Base-by-base conservation (phyloP, 768 basidiomycete species). In the Boletus insuetus region DNA sequence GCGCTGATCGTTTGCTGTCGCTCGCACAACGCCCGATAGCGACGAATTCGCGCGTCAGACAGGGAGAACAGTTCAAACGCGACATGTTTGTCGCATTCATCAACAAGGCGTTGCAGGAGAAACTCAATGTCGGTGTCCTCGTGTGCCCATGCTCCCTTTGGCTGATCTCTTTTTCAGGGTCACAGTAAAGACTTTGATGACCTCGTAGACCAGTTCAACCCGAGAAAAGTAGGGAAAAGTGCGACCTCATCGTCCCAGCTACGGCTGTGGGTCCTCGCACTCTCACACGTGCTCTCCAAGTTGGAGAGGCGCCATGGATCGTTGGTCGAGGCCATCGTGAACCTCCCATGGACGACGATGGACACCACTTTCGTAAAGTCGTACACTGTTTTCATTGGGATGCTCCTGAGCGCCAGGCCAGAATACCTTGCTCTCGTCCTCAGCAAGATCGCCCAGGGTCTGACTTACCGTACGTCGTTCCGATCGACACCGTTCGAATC, bases 291-390 rank as follows among this genome's bases (percentile, higher is more conserved):
- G 56, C 92, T 98, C 51, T 95, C 94, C 24, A 83, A 91, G 40
- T 78, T 99, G 32, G 94, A 94, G 62, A 84, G 84, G 46, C 77
- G 81, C 10, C 95, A 98, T 67, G 76, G 85, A 16, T 68, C 83
- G 0, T 82, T 99, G 31, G 87, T 98, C 37, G 84, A 94, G 58
- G 92, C 94, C 14, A 83, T 98, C 54, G 78, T 98, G 41, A 80
- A 79, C 58, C 79, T 98, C 65, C 92, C 94, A 13, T 99, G 97
- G 97, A 87, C 90, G 16, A 90, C 85, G n/a, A 83, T 93, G 72
- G 94, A 96, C 65, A 82, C 82, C 32, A 74, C 77, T 34, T 90
- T 96, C 60, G 94, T 95, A 49, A 89, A 87, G 71, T 85, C 87
- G 6, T 98, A 96, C 73, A 88, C 87, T 31, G 81, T 88, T 35